phyloP scores from a whole-genome alignment of 228 moss, liverwort and hornwort species.

The Sphagnum magellanicum region DNA sequence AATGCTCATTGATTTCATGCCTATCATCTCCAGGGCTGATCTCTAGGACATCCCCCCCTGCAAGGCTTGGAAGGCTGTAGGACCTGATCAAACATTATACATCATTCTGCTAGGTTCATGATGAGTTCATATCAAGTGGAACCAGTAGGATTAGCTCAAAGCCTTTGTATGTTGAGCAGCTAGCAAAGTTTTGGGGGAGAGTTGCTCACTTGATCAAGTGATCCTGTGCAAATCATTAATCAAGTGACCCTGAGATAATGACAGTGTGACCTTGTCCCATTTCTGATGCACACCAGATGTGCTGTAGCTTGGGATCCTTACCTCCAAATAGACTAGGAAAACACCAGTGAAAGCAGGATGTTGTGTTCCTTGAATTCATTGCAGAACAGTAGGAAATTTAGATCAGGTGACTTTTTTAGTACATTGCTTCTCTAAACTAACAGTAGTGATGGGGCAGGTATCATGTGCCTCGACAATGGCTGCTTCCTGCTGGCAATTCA shows the following conservation, averaged over 20 bases:
- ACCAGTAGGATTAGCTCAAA: not conserved
- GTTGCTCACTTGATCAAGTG: not conserved
- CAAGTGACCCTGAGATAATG: not conserved
- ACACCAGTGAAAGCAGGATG: not conserved
- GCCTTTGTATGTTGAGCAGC: not conserved
- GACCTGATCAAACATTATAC: too few relatives aligned
- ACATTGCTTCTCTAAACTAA: too few relatives aligned
- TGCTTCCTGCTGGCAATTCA: constrained; percentile 62
- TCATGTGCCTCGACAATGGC: constrained; percentile 77
- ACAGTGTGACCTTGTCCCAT: not conserved
- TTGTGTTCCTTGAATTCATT: too few relatives aligned
- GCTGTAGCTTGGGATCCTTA: not conserved
- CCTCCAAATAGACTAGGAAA: not conserved
- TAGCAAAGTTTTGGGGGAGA: not conserved
- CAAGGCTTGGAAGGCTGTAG: too few relatives aligned
- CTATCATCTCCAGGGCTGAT: too few relatives aligned
- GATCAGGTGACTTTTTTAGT: too few relatives aligned
- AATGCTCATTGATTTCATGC: too few relatives aligned
- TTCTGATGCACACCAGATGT: not conserved
- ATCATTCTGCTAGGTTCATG: too few relatives aligned
- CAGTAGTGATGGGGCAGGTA: constrained; percentile 31
- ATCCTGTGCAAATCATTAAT: too few relatives aligned
- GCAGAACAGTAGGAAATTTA: too few relatives aligned
- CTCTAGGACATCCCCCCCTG: too few relatives aligned
- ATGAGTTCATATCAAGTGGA: not conserved